Conservation (phyloP, 495 filamentous ascomycete genomes). For the Penicillium bialowiezense region DNA sequence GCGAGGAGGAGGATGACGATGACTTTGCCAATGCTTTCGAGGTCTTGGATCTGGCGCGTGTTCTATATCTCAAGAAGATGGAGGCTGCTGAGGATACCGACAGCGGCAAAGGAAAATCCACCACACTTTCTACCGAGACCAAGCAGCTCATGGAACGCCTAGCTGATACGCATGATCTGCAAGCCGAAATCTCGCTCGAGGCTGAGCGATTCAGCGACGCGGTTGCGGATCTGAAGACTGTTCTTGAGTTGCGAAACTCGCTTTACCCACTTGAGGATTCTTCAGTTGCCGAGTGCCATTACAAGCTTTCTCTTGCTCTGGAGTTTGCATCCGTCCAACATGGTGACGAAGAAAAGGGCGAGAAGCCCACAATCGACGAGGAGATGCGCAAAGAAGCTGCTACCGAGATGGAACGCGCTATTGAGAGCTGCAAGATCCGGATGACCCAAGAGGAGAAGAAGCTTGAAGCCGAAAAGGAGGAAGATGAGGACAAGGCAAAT, state of each 20-base stretch:
- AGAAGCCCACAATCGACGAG: slow-evolving; percentile 55
- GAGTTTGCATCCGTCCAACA: slow-evolving; percentile 86
- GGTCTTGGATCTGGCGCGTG: slow-evolving; percentile 83
- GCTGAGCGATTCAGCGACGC: slow-evolving; percentile 85
- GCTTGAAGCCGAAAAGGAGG: slow-evolving; percentile 51
- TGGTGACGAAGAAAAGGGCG: slow-evolving; percentile 39
- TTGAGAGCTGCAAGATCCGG: slow-evolving; percentile 72
- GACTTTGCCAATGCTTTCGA: slow-evolving; percentile 89
- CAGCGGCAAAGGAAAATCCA: slow-evolving; percentile 49
- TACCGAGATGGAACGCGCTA: slow-evolving; percentile 75
- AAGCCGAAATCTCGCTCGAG: slow-evolving; percentile 92
- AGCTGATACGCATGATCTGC: slow-evolving; percentile 86
- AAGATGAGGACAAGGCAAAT: slow-evolving; percentile 44
- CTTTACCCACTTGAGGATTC: slow-evolving; percentile 77
- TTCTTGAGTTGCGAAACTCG: slow-evolving; percentile 70
- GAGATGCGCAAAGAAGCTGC: slow-evolving; percentile 72
- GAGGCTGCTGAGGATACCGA: slow-evolving; percentile 46
- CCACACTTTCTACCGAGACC: slow-evolving; percentile 45
- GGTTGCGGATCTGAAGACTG: slow-evolving; percentile 71
- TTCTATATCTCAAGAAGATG: slow-evolving; percentile 66
- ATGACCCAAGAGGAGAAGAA: slow-evolving; percentile 72
- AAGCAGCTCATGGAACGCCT: slow-evolving; percentile 75
- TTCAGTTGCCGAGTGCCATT: slow-evolving; percentile 88
- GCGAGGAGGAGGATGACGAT: slow-evolving; percentile 71
- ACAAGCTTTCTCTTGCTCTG: slow-evolving; percentile 90